Evolutionary conservation across 805 yeast species (phyloP), one percentile per base, ranked within the genome.

Genomic region (Candida sonorensis): DNA sequence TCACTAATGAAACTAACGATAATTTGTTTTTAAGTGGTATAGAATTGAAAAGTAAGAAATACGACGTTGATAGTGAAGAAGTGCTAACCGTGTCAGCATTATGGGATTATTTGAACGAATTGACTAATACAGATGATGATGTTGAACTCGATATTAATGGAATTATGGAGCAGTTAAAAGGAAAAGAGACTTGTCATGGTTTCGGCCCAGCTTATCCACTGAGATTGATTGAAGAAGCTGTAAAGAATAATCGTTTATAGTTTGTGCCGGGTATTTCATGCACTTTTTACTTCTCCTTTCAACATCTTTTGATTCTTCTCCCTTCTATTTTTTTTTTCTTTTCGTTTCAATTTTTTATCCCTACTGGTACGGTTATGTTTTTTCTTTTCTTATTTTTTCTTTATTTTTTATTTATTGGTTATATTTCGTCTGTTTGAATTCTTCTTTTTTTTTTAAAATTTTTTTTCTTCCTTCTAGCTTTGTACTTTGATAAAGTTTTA

Each of bases 101-200:
- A 2, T 86, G 95, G 95, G 90, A 85, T 51, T 81, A 80, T 50
- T 55, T 86, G 29, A 58, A 67, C 41, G 62, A 64, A 37, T 57
- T 67, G 16, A 72, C 66, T 35, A 65, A 62, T 26, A 56, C 63
- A n/a, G 66, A 69, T 31, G 70, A 73, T 21, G 67, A 61, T 23
- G 48, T 56, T 15, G 67, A 68, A 7, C 47, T 81, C 25, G 81
- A 81, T 49, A 61, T 81, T 26, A 56, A 64, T n/a, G 59, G 54
- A 23, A 71, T 84, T 3, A 75, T 85, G 78, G 51, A 58, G 13
- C 55, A 53, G 17, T 62, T 86, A 33, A 71, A 66, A 48, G 94
- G 92, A 2, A 54, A 68, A 21, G 94, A 83, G 51, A 66, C 62
- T 23, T 85, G 95, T 49, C 90, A 84, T 51, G 92, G 88, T 2